Conservation (phyloP, 176 grass and related monocot genomes). For the Aechmea fasciata region DNA sequence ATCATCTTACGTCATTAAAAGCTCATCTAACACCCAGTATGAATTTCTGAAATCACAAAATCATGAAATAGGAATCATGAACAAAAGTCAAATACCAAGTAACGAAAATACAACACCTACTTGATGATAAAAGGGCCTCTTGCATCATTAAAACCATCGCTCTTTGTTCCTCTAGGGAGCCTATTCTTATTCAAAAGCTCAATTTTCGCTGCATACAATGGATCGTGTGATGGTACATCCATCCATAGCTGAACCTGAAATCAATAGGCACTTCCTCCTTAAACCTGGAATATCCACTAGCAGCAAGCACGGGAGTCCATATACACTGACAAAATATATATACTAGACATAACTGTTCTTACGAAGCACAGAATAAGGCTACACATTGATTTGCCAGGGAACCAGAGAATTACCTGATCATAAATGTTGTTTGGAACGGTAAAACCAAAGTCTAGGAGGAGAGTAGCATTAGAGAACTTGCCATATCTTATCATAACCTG, state of each 20-base stretch:
- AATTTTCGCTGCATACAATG: conserved; percentile 37
- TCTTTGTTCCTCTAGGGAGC: conserved; percentile 30
- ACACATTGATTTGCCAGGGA: background rate
- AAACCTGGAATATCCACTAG: background rate
- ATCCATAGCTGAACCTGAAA: conserved; percentile 46
- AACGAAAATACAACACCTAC: conserved; percentile 28
- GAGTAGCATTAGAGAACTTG: conserved; percentile 58
- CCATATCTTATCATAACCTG: conserved; percentile 85
- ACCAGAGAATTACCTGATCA: conserved; percentile 50
- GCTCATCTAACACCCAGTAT: no score
- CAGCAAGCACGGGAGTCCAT: background rate
- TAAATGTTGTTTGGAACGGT: conserved; percentile 59
- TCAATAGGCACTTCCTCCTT: background rate
- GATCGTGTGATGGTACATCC: conserved; percentile 43
- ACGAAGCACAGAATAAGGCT: background rate
- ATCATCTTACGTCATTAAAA: no score
- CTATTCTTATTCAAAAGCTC: conserved; percentile 38
- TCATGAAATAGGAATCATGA: background rate
- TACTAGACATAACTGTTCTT: background rate
- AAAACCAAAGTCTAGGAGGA: conserved; percentile 73
- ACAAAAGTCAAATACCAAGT: background rate
- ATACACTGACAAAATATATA: background rate
- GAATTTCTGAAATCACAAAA: background rate
- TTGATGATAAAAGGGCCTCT: conserved; percentile 46
- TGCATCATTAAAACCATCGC: conserved; percentile 7